A percentile compares a stretch with the other conserved stretches of the same genome.
phyloP scores from a whole-genome alignment of 2,329 filamentous ascomycete genomes.

The Teratosphaeriaceae sp. region DNA sequence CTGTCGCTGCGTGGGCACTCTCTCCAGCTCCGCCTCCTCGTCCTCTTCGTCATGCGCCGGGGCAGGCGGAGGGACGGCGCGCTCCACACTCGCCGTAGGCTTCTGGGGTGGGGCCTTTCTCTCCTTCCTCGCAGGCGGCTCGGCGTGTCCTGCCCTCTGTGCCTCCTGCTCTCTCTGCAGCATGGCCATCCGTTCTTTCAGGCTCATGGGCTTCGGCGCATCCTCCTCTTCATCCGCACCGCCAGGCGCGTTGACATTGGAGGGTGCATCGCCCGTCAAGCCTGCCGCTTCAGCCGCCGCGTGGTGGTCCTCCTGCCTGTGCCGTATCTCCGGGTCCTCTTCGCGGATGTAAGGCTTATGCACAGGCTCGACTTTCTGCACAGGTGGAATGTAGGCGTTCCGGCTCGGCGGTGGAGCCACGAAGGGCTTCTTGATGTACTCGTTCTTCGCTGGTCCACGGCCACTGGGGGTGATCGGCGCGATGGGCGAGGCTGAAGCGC shows the following conservation, averaged over 20 bases:
- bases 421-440: constrained; percentile 94
- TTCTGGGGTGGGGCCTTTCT: constrained; percentile 63
- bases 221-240: constrained; percentile 68
- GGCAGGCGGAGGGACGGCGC: constrained; percentile 15
- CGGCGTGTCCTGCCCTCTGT: constrained; percentile 74
- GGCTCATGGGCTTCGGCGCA: constrained; percentile 80
- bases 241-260: constrained; percentile 67
- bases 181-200: constrained; percentile 92
- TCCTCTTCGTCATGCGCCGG: constrained; percentile 29
- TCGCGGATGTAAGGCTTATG: constrained; percentile 78
- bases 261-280: constrained; percentile 42
- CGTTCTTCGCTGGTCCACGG: constrained; percentile 46
- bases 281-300: constrained; percentile 65
- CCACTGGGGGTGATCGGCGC: constrained; percentile 81
- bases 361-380: constrained; percentile 58
- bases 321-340: constrained; percentile 64
- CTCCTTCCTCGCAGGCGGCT: constrained; percentile 76
- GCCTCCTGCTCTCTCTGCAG: constrained; percentile 92
- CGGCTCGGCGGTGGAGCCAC: constrained; percentile 91
- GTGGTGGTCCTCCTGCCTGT: constrained; percentile 58
- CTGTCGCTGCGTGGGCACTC: constrained; percentile 28
- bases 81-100: constrained; percentile 42
- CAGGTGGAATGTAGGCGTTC: constrained; percentile 79
- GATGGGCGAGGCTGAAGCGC: constrained; percentile 73
- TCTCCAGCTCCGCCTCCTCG: constrained; percentile 31